Conservation (phyloP, 1,284 basidiomycete genomes). For the Apiotrichum mycotoxinovorans region DNA sequence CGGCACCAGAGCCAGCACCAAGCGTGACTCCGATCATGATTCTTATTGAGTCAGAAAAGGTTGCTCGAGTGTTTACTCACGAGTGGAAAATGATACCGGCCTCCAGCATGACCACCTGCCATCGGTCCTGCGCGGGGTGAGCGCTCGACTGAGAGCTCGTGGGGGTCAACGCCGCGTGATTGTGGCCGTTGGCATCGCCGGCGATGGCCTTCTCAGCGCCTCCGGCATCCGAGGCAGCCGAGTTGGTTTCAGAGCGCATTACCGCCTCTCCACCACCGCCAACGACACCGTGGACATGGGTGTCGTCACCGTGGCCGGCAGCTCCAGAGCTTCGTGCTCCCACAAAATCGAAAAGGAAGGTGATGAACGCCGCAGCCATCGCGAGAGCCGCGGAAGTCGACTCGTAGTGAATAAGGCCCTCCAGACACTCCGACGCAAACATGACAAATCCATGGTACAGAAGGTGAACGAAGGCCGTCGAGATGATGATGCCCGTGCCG, state of each 20-base stretch:
- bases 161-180: neutral
- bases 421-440: conserved; percentile 49
- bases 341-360: conserved; percentile 47
- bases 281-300: conserved; percentile 14
- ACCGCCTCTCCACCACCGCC: conserved; percentile 1
- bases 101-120: conserved; percentile 49
- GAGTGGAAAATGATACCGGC: conserved; percentile 52
- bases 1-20: conserved; percentile 24
- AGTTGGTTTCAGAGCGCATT: neutral
- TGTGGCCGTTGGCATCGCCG: neutral
- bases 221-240: neutral
- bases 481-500: conserved; percentile 50
- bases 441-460: conserved; percentile 51
- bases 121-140: conserved; percentile 7
- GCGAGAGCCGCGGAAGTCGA: conserved; percentile 50
- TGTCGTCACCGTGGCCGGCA: neutral
- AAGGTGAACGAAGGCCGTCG: conserved; percentile 52
- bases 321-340: conserved; percentile 25
- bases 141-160: neutral
- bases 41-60: too few relatives aligned
- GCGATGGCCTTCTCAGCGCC: neutral
- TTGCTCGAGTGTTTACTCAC: too few relatives aligned
- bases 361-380: conserved; percentile 39
- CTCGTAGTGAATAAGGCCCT: conserved; percentile 49
- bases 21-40: conserved; percentile 33